These are phyloP conservation scores for Daldinia caldariorum DNA, from an alignment of 495 filamentous ascomycete species.

Conservation along the genomic window DNA sequence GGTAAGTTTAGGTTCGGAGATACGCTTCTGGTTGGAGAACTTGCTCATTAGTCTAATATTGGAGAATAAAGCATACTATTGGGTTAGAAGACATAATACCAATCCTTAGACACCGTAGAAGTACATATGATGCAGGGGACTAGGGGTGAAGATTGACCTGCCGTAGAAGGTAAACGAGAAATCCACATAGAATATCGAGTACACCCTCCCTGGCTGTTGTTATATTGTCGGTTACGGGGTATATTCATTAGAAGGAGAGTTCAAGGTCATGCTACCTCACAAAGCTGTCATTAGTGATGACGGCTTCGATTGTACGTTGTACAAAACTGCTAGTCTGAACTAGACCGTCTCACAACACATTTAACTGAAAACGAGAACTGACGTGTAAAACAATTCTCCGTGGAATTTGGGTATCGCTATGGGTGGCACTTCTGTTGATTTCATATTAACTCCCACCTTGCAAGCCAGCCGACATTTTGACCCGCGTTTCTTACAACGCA, in stretches of 20 bases:
- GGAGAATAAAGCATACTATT: neutral
- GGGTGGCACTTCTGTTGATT: neutral
- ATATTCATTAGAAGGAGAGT: slow-evolving; percentile 5
- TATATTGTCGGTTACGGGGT: slow-evolving; percentile 1
- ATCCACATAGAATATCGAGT: slow-evolving; percentile 6
- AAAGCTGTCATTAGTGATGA: neutral
- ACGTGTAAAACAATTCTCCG: neutral
- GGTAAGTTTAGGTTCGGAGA: neutral
- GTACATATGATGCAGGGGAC: slow-evolving; percentile 2
- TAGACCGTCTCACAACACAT: neutral
- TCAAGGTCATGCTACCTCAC: neutral
- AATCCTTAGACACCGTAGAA: neutral
- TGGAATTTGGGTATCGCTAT: slow-evolving; percentile 15
- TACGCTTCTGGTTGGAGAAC: neutral
- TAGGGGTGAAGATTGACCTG: slow-evolving; percentile 24
- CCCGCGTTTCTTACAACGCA: slow-evolving; percentile 87
- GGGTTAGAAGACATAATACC: neutral
- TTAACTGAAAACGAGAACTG: neutral
- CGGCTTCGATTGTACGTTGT: neutral
- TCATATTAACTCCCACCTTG: slow-evolving; percentile 77
- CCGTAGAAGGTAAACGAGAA: slow-evolving; percentile 24
- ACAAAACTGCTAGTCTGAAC: neutral
- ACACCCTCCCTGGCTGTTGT: neutral
- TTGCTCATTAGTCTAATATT: neutral
- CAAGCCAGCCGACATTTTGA: slow-evolving; percentile 78